Percentiles rank a stretch among this genome's conserved stretches.
phyloP scores from a whole-genome alignment of 1,139 yeast species.

The Suhomyces ambrosiae region DNA sequence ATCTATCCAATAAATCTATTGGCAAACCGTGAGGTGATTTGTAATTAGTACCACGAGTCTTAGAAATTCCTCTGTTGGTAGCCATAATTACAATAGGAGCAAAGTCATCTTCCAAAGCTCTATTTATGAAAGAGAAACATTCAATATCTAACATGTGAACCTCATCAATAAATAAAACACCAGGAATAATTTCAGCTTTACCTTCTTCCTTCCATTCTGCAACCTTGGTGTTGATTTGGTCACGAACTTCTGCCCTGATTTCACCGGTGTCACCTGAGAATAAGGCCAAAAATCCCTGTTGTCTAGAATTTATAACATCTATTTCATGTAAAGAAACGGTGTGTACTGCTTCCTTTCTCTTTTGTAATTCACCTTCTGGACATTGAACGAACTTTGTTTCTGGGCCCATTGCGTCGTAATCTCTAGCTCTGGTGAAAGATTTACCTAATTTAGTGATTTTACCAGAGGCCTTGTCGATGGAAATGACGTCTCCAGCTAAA shows the following conservation, averaged over 20 bases:
- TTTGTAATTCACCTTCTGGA: slow-evolving; percentile 98
- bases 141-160: slow-evolving; percentile 99
- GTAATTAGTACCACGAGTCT: slow-evolving; percentile 90
- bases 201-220: slow-evolving; percentile 99
- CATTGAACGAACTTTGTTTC: slow-evolving; percentile 97
- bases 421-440: slow-evolving; percentile 93
- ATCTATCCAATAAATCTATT: slow-evolving; percentile 87
- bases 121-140: slow-evolving; percentile 90
- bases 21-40: slow-evolving; percentile 97
- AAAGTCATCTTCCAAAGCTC: slow-evolving; percentile 95
- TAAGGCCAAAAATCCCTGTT: slow-evolving; percentile 95
- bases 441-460: slow-evolving; percentile 92
- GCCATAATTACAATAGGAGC: slow-evolving; percentile 99
- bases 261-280: slow-evolving; percentile 98
- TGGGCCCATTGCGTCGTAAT: slow-evolving; percentile 99
- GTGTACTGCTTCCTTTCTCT: slow-evolving; percentile 92
- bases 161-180: slow-evolving; percentile 96
- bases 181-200: slow-evolving; percentile 98
- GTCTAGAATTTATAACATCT: slow-evolving; percentile 96
- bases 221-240: slow-evolving; percentile 94
- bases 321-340: slow-evolving; percentile 96
- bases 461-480: slow-evolving; percentile 95
- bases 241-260: slow-evolving; percentile 92
- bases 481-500: slow-evolving; percentile 94
- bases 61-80: slow-evolving; percentile 91